phyloP scores from a whole-genome alignment of 441 rosid species.

The Brassica balearica region DNA sequence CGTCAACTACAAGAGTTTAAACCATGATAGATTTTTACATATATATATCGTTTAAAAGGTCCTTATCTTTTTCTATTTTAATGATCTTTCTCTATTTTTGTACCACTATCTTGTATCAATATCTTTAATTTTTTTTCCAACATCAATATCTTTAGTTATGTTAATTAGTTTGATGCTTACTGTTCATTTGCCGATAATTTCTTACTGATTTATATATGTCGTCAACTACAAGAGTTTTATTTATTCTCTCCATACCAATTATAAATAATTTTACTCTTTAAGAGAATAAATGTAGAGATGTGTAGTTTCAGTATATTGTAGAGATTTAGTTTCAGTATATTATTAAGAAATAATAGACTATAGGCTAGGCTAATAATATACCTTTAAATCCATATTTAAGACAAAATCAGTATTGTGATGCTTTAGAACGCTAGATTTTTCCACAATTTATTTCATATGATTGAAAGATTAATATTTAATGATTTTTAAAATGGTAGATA shows the following conservation, averaged over 20 bases:
- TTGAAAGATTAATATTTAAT: constrained; percentile 24
- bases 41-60: neutral
- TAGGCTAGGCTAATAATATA: constrained; percentile 19
- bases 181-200: neutral
- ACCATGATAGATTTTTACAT: neutral
- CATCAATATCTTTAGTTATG: neutral
- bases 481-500: constrained; percentile 19
- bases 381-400: neutral
- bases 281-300: neutral
- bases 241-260: neutral
- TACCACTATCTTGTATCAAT: neutral
- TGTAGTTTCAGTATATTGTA: neutral
- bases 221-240: neutral
- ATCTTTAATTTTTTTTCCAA: neutral
- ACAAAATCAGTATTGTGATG: constrained; percentile 20
- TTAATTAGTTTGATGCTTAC: neutral
- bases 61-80: neutral
- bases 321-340: neutral
- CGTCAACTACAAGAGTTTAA: neutral
- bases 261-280: neutral
- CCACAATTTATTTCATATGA: constrained; percentile 14
- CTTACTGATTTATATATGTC: neutral
- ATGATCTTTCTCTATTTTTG: neutral
- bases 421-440: constrained; percentile 26
- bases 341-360: neutral